Base-by-base conservation (phyloP, 768 basidiomycete genomes). In the Gyrodon lividus region DNA sequence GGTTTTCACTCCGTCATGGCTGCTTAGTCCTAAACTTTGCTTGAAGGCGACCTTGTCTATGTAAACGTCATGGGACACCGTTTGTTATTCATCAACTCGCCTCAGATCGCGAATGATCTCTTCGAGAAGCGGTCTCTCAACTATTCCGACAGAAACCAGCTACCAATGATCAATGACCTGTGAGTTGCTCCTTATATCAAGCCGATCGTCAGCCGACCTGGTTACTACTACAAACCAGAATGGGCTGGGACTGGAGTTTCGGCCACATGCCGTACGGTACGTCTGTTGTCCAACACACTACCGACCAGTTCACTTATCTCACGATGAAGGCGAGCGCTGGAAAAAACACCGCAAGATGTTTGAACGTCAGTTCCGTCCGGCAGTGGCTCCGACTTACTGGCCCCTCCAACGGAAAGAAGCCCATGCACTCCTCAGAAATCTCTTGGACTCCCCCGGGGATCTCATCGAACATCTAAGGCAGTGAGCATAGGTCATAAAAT, bases 121-220 rank as follows among this genome's bases (percentile, higher is more conserved):
- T 78, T 85, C 30, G 82, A 83, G 47, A 82, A 77, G 54, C 71
- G 78, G 14, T 79, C 77, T 26, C 58, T 67, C 16, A 82, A 80
- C 43, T 84, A 83, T 55, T 82, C 83, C 5, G 80, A 81, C 56
- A 74, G 80, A 39, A 70, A 65, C 34, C 56, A 72, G 51, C 66
- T 77, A 7, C 67, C 71, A 0, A 81, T 82, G 80, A 75, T 78
- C 50, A 73, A 78, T 48, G 76, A 77, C 20, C 54, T 82, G 78
- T 78, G 50, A 48, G 72, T 64, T 40, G 23, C 34, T 38, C 52
- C 28, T 31, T 7, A n/a, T 8, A 17, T 47, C 6, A 28, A 22
- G n/a, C n/a, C n/a, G n/a, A 17, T 35, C 20, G 42, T 41, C 6
- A 34, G 14, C 6, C 5, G 13, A 33, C 8, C n/a, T 20, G 22